A percentile compares a stretch with the other conserved stretches of the same genome.
These are phyloP conservation scores for Papiliotrema nemorosa DNA, from an alignment of 1,284 basidiomycete species.

Conservation along the genomic window DNA sequence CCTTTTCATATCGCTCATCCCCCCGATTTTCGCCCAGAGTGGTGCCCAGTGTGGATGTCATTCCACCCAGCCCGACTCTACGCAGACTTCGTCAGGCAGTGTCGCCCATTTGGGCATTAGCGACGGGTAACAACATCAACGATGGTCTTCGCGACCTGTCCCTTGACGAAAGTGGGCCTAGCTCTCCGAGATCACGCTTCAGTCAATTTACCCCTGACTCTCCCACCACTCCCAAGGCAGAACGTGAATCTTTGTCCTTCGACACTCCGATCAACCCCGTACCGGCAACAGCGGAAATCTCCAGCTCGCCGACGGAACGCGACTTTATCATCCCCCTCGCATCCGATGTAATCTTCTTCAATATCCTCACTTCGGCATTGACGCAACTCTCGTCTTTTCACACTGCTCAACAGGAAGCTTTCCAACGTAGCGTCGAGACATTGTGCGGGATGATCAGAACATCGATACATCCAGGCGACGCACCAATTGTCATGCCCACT, in stretches of 20 bases:
- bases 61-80: slow-evolving; percentile 39
- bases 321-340: slow-evolving; percentile 77
- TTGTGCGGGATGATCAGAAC: slow-evolving; percentile 63
- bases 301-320: no score
- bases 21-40: no score
- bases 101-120: slow-evolving; percentile 47
- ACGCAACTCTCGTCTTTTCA: slow-evolving; percentile 67
- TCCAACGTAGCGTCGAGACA: slow-evolving; percentile 59
- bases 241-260: no score
- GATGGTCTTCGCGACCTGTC: slow-evolving; percentile 32
- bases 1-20: not conserved
- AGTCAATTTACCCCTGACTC: not conserved
- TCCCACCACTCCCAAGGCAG: not conserved
- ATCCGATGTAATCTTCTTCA: slow-evolving; percentile 79
- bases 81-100: slow-evolving; percentile 26
- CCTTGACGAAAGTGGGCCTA: slow-evolving; percentile 20
- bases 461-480: slow-evolving; percentile 57
- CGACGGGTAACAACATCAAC: slow-evolving; percentile 19
- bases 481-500: slow-evolving; percentile 23
- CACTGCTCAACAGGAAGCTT: slow-evolving; percentile 59
- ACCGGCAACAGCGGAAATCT: slow-evolving; percentile 1
- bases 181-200: not conserved
- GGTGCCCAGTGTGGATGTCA: slow-evolving; percentile 10
- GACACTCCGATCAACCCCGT: not conserved
- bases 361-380: slow-evolving; percentile 68